Evolutionary conservation across 768 basidiomycete genomes (phyloP).

Genomic region (Rhodocollybia butyracea): DNA sequence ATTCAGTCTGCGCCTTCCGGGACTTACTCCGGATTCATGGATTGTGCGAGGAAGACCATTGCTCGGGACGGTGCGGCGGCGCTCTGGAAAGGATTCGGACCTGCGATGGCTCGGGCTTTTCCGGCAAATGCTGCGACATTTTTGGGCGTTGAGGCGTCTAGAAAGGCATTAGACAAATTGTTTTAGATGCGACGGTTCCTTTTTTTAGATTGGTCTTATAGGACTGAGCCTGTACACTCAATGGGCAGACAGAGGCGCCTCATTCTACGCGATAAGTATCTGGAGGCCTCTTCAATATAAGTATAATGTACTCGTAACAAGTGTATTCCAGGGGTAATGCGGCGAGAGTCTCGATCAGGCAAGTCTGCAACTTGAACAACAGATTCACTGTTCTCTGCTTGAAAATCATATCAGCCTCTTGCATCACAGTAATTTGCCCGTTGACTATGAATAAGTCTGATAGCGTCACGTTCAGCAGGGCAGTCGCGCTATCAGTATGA

Average conservation of each 20-base stretch:
- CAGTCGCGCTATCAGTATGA: too few relatives aligned
- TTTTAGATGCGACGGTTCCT: constrained; percentile 29
- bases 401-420: neutral
- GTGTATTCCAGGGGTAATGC: neutral
- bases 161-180: constrained; percentile 75
- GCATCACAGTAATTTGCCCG: too few relatives aligned
- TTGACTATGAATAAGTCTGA: too few relatives aligned
- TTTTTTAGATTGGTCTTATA: too few relatives aligned
- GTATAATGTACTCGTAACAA: neutral
- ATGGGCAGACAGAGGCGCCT: too few relatives aligned
- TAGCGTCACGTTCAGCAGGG: too few relatives aligned
- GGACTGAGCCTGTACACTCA: too few relatives aligned
- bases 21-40: constrained; percentile 92
- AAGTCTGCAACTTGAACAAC: neutral
- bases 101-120: constrained; percentile 96
- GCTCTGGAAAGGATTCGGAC: constrained; percentile 96
- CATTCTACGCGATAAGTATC: too few relatives aligned
- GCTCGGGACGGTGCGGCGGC: constrained; percentile 83
- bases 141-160: constrained; percentile 89
- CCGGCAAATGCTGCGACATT: constrained; percentile 96
- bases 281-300: too few relatives aligned
- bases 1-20: constrained; percentile 96
- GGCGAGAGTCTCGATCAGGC: too few relatives aligned
- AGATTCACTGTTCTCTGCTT: neutral
- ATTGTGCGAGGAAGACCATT: constrained; percentile 91